Percentiles rank a stretch among this genome's conserved stretches.
Conservation (phyloP, 805 yeast genomes). For the Yarrowia sp. region DNA sequence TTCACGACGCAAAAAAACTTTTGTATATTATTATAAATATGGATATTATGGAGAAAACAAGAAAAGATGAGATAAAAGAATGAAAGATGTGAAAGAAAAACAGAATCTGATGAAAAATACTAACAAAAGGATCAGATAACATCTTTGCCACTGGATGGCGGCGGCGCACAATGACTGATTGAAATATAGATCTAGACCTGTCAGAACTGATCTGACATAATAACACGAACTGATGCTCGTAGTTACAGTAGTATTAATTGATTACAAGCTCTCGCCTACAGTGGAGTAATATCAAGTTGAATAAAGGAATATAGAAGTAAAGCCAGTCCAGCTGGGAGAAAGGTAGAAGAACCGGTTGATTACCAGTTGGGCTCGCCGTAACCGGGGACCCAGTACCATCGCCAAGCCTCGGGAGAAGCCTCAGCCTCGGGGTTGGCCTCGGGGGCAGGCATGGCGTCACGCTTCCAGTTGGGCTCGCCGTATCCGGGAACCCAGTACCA, state of each 20-base stretch:
- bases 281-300: neutral
- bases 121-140: neutral
- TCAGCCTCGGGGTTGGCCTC: conserved; percentile 3
- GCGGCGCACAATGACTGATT: no score
- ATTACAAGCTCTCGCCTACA: no score
- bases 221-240: no score
- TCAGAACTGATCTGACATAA: no score
- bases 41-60: conserved; percentile 2
- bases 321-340: conserved; percentile 14
- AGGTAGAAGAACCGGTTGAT: neutral
- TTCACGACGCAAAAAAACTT: neutral
- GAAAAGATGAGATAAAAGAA: neutral
- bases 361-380: conserved; percentile 22
- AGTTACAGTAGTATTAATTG: no score
- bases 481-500: neutral
- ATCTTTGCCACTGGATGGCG: no score
- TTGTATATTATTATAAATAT: conserved; percentile 11
- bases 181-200: no score
- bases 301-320: neutral
- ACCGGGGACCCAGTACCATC: conserved; percentile 3
- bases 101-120: neutral
- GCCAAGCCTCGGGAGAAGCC: neutral
- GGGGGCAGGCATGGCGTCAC: conserved; percentile 1
- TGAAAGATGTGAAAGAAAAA: neutral
- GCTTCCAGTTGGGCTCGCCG: conserved; percentile 22